Conservation (phyloP, 257 asterid genomes). For the Solanum commersonii region DNA sequence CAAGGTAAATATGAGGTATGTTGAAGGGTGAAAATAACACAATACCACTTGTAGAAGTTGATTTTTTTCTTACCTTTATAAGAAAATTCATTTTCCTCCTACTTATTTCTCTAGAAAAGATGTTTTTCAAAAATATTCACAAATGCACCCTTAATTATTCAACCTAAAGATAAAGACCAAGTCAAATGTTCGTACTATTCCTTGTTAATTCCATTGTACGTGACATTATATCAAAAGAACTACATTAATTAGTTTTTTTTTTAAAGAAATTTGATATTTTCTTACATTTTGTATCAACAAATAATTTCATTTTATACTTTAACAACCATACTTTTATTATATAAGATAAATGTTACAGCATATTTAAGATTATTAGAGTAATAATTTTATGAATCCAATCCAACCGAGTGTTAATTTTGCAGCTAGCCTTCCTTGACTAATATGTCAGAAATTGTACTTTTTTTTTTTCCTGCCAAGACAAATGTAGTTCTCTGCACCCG, state of each 20-base stretch:
- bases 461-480: background rate
- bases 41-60: too few species aligned
- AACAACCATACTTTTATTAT: background rate
- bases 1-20: too few species aligned
- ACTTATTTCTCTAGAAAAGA: background rate
- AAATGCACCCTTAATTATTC: background rate
- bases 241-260: background rate
- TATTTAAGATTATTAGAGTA: background rate
- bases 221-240: background rate
- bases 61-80: too few species aligned
- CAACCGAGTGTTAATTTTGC: background rate
- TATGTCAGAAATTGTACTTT: background rate
- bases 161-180: background rate
- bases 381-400: background rate
- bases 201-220: background rate
- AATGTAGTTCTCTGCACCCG: background rate
- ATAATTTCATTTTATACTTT: background rate
- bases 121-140: too few species aligned
- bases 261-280: background rate
- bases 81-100: background rate
- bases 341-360: background rate
- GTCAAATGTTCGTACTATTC: background rate
- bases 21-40: background rate
- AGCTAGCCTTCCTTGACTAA: background rate
- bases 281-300: background rate